Conservation (phyloP, 257 asterid genomes). For the Solanum sitiens region DNA sequence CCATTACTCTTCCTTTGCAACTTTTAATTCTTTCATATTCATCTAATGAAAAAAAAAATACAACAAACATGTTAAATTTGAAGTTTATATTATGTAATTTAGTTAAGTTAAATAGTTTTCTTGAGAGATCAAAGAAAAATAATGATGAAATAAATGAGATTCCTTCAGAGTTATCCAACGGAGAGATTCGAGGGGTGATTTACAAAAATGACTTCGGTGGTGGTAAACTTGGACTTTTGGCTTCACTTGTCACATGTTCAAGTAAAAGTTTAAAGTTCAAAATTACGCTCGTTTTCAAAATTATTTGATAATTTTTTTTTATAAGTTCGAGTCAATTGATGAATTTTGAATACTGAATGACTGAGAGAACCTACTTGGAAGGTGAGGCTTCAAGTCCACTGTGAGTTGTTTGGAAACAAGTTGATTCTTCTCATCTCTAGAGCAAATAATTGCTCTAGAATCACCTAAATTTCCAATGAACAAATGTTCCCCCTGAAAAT, state of each 20-base stretch:
- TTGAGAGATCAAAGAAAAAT: background rate
- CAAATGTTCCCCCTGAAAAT: constrained; percentile 57
- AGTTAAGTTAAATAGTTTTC: background rate
- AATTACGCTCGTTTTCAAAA: background rate
- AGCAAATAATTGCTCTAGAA: constrained; percentile 71
- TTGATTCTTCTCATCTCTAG: constrained; percentile 37
- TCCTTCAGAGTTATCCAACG: background rate
- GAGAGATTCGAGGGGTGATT: background rate
- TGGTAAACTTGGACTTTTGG: background rate
- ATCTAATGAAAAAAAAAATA: constrained; percentile 13
- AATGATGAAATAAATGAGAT: background rate
- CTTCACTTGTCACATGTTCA: background rate
- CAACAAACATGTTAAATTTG: background rate
- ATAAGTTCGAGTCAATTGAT: background rate
- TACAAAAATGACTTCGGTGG: background rate
- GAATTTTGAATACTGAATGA: background rate
- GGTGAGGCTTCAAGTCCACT: constrained; percentile 78
- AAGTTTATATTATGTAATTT: background rate
- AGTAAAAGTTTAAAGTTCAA: background rate
- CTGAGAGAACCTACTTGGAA: constrained; percentile 36
- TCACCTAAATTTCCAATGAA: constrained; percentile 71
- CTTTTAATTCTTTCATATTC: constrained; percentile 48
- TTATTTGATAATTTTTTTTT: background rate
- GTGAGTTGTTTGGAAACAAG: constrained; percentile 63
- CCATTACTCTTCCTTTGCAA: constrained; percentile 62